Base-by-base conservation (phyloP, 805 yeast species). In the Candida insectalens region DNA sequence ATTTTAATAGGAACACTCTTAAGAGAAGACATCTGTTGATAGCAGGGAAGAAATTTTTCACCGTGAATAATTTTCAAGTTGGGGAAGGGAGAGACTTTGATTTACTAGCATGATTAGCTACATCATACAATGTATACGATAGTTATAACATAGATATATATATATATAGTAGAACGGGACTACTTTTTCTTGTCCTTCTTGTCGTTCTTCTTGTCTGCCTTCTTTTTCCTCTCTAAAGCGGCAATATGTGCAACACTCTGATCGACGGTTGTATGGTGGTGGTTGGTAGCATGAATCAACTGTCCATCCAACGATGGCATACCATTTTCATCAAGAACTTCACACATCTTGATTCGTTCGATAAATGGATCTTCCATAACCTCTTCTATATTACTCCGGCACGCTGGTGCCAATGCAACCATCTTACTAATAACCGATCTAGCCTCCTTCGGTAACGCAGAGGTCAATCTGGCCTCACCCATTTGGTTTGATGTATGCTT, bases 211-310 rank as follows among this genome's bases (percentile, higher is more conserved):
- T 32, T 42, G 25, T 37, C 33, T 51, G 71, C 62, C 52, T 69
- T 72, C 61, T 83, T 88, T 52, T 77, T 83, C 65, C 77, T 83
- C 52, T 88, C 96, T 44, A 88, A 69, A 38, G 88, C 80, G 8
- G 96, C 95, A 60, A 88, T 88, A 55, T 88, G 97, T 0, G 97
- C 97, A 46, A 84, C 94, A 39, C 84, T 77, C 53, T 83, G 95
- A 45, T 87, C 95, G 33, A 88, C 96, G 43, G 73, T 74, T 2
- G 96, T 84, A 53, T 88, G 97, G 22, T 67, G 67, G 52, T 88
- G 97, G 47, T 75, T 77, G 6, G 62, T 56, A 15, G 76, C 73
- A 22, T 58, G 59, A 33, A 62, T 55, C 26, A 62, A 37, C 10
- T 59, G 51, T 17, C 62, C 63, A 30, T 60, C 57, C 15, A 38